Conservation (phyloP, 768 basidiomycete species). For the Tephrocybe rancida region DNA sequence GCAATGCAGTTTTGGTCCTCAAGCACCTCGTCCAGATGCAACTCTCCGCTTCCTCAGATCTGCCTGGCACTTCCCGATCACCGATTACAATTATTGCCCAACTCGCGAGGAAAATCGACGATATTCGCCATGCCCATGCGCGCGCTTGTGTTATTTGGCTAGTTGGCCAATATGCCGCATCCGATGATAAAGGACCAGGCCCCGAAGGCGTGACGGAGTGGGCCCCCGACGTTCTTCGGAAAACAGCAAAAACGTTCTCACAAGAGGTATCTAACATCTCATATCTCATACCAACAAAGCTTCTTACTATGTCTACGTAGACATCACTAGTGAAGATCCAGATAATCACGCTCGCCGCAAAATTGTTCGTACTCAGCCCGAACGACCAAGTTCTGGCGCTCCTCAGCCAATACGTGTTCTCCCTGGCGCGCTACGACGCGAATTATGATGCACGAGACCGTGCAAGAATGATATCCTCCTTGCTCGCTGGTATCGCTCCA, state of each 20-base stretch:
- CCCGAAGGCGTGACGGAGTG: slow-evolving; percentile 69
- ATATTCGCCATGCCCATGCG: slow-evolving; percentile 78
- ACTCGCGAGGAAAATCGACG: slow-evolving; percentile 77
- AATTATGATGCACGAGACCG: slow-evolving; percentile 93
- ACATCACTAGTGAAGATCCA: slow-evolving; percentile 76
- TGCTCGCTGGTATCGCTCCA: slow-evolving; percentile 58
- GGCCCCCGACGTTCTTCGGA: slow-evolving; percentile 91
- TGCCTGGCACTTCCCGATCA: slow-evolving; percentile 31
- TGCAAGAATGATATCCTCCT: slow-evolving; percentile 72
- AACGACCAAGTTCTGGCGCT: slow-evolving; percentile 48
- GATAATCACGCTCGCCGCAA: slow-evolving; percentile 82
- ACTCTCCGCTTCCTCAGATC: slow-evolving; percentile 35
- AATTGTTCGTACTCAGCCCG: slow-evolving; percentile 75
- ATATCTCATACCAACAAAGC: background rate
- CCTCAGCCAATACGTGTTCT: slow-evolving; percentile 73
- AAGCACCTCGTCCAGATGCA: slow-evolving; percentile 82
- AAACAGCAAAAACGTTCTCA: slow-evolving; percentile 69
- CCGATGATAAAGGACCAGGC: slow-evolving; percentile 30
- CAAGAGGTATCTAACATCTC: slow-evolving; percentile 55
- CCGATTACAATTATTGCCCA: slow-evolving; percentile 75
- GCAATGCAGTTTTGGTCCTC: slow-evolving; percentile 81
- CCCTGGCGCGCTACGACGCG: slow-evolving; percentile 84
- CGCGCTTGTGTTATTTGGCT: slow-evolving; percentile 92
- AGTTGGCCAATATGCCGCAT: slow-evolving; percentile 82
- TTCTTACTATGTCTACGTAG: slow-evolving; percentile 34